Percentiles rank a stretch among this genome's conserved stretches.
Evolutionary conservation across 129 eudicot genomes (phyloP).

Genomic region (Flaveria robusta): DNA sequence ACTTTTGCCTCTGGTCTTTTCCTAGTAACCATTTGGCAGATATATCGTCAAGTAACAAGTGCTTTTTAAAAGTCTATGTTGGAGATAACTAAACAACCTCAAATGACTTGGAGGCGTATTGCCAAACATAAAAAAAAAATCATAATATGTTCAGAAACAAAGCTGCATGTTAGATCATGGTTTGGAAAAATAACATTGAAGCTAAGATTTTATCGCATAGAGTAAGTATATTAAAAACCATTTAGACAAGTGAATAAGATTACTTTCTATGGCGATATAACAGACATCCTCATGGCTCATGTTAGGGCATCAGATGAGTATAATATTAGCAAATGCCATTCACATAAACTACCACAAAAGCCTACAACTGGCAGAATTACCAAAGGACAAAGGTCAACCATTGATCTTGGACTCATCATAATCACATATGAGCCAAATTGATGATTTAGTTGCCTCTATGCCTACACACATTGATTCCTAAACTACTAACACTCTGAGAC

Average conservation of each 20-base stretch:
- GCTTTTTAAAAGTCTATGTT: not conserved
- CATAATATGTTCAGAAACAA: not conserved
- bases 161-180: not conserved
- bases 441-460: not conserved
- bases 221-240: not conserved
- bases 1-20: too few species aligned
- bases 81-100: not conserved
- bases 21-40: too few species aligned
- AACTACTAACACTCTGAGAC: not conserved
- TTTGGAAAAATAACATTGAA: not conserved
- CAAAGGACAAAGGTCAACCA: not conserved
- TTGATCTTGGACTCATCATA: not conserved
- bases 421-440: not conserved
- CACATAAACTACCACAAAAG: not conserved
- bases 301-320: not conserved
- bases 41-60: not conserved
- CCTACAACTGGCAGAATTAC: not conserved
- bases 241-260: not conserved
- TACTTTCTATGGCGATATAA: not conserved
- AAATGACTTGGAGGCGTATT: not conserved
- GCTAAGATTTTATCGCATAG: not conserved
- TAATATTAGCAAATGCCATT: not conserved
- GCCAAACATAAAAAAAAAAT: not conserved
- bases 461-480: not conserved
- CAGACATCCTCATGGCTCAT: not conserved